Conservation (phyloP, 1,284 basidiomycete species). For the Waitea zeae region DNA sequence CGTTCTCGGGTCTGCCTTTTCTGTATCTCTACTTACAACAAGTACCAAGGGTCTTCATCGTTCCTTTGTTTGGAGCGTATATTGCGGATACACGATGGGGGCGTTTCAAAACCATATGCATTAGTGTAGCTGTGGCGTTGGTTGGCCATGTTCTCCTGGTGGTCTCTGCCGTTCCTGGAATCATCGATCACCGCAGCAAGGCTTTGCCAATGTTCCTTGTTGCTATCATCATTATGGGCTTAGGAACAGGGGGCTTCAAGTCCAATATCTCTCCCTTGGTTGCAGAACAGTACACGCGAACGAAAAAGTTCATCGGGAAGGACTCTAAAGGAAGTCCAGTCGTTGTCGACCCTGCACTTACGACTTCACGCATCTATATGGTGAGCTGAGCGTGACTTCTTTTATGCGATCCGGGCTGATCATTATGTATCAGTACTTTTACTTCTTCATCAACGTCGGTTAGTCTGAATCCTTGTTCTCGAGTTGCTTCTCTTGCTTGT, state of each 20-base stretch:
- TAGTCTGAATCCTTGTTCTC: no score
- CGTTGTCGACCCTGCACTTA: constrained; percentile 66
- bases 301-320: constrained; percentile 34
- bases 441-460: constrained; percentile 67
- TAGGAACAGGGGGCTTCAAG: constrained; percentile 69
- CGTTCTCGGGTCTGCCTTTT: constrained; percentile 6
- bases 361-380: constrained; percentile 59
- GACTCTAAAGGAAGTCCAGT: constrained; percentile 55
- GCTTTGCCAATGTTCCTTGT: constrained; percentile 48
- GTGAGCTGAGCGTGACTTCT: constrained; percentile 14
- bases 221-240: constrained; percentile 48
- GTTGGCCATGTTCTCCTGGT: constrained; percentile 64
- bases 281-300: constrained; percentile 57
- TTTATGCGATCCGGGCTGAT: no score
- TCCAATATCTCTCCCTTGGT: constrained; percentile 65
- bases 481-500: no score
- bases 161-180: constrained; percentile 50
- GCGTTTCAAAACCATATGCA: constrained; percentile 56
- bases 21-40: background rate
- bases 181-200: constrained; percentile 38
- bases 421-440: no score
- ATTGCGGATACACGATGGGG: constrained; percentile 64
- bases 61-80: constrained; percentile 50
- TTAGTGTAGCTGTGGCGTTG: constrained; percentile 35
- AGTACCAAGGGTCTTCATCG: constrained; percentile 30